These are phyloP conservation scores for Zygotorulaspora chibaensis DNA, from an alignment of 805 yeast species.

Conservation along the genomic window DNA sequence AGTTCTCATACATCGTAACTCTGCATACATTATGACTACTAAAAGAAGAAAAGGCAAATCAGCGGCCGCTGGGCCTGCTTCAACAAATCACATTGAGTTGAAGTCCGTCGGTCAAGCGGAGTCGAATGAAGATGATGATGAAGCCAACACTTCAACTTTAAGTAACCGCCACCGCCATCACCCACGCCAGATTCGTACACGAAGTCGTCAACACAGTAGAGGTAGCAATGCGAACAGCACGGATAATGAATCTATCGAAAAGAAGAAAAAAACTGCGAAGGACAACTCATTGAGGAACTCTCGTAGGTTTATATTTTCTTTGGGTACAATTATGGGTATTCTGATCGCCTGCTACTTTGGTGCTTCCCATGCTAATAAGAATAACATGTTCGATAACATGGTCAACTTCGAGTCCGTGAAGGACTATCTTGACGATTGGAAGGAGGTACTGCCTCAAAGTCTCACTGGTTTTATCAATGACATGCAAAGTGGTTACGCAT, in stretches of 20 bases:
- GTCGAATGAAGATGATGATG: neutral
- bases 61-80: neutral
- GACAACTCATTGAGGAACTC: conserved; percentile 40
- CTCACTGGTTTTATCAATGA: conserved; percentile 57
- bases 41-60: conserved; percentile 2
- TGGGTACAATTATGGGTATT: conserved; percentile 74
- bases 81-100: neutral
- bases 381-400: conserved; percentile 43
- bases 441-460: conserved; percentile 63
- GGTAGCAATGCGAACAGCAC: conserved; percentile 1
- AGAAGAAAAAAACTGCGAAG: conserved; percentile 7
- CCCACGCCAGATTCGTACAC: conserved; percentile 1
- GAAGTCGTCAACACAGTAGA: conserved; percentile 8
- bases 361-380: conserved; percentile 25
- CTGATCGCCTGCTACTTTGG: conserved; percentile 60
- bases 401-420: conserved; percentile 53
- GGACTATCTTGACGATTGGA: conserved; percentile 67
- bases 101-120: neutral
- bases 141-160: neutral
- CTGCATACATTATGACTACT: conserved; percentile 4
- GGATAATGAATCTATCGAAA: neutral
- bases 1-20: neutral
- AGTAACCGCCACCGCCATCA: neutral
- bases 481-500: conserved; percentile 32
- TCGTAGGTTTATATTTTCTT: conserved; percentile 53